Conservation (phyloP, 2,329 filamentous ascomycete species). For the Drechslera avenae region DNA sequence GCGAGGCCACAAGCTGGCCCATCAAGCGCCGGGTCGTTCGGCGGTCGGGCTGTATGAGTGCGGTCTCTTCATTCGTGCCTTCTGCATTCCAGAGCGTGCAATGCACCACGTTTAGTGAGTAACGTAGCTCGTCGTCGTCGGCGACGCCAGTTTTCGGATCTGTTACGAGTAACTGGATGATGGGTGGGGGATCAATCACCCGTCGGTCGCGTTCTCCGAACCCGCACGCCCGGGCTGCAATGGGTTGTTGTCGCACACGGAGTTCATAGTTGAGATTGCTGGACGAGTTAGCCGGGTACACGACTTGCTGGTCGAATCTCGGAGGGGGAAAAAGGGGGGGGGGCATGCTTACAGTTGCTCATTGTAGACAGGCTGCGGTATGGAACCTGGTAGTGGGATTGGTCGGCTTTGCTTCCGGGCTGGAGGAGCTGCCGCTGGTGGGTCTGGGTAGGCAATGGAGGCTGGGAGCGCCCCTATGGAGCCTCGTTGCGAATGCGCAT, state of each 20-base stretch:
- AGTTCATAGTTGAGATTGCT: slow-evolving; percentile 56
- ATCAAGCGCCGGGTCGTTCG: slow-evolving; percentile 76
- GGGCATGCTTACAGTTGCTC: slow-evolving; percentile 47
- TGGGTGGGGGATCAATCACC: slow-evolving; percentile 83
- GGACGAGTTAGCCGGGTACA: slow-evolving; percentile 27
- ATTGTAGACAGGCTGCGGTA: slow-evolving; percentile 48
- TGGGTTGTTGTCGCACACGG: slow-evolving; percentile 75
- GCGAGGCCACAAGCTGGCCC: slow-evolving; percentile 77
- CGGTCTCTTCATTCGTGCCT: slow-evolving; percentile 69
- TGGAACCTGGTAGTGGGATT: slow-evolving; percentile 44
- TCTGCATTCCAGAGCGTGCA: slow-evolving; percentile 76
- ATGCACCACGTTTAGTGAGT: slow-evolving; percentile 73
- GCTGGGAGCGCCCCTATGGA: slow-evolving; percentile 42
- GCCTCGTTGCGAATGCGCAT: slow-evolving; percentile 45
- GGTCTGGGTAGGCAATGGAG: slow-evolving; percentile 40
- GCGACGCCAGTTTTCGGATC: slow-evolving; percentile 57
- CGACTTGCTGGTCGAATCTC: slow-evolving; percentile 19
- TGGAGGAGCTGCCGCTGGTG: slow-evolving; percentile 37
- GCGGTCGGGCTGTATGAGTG: slow-evolving; percentile 70
- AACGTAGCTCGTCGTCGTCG: slow-evolving; percentile 64
- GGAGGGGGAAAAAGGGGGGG: slow-evolving; percentile 13
- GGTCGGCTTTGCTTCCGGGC: slow-evolving; percentile 36
- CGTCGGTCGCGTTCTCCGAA: slow-evolving; percentile 82
- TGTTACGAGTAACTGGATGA: slow-evolving; percentile 73
- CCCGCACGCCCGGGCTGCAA: slow-evolving; percentile 78